Conservation (phyloP, 805 yeast genomes). For the Clavispora phyllophila region DNA sequence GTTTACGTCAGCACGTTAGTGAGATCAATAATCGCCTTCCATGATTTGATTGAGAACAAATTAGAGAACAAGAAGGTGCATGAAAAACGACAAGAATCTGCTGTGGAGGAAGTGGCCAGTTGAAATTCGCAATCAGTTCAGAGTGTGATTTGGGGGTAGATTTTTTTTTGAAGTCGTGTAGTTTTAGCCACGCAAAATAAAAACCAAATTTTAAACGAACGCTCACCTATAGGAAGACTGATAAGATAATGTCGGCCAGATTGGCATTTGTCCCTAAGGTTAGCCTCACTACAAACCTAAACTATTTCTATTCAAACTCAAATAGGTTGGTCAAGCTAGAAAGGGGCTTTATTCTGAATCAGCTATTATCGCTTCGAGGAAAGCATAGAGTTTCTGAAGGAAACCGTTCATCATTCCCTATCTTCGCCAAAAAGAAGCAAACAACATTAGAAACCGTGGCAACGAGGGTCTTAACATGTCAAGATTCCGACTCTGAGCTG, state of each 20-base stretch:
- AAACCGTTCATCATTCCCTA: neutral
- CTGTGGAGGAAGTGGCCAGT: neutral
- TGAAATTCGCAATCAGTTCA: neutral
- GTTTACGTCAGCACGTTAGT: slow-evolving; percentile 86
- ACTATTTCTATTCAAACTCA: slow-evolving; percentile 34
- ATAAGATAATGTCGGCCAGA: slow-evolving; percentile 15
- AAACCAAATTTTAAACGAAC: neutral
- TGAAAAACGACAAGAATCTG: slow-evolving; percentile 22
- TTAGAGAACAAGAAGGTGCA: slow-evolving; percentile 58
- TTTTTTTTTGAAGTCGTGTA: slow-evolving; percentile 8
- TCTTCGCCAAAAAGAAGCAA: neutral
- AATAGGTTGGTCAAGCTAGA: slow-evolving; percentile 24
- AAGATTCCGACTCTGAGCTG: slow-evolving; percentile 27
- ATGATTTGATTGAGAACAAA: slow-evolving; percentile 93
- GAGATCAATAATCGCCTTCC: slow-evolving; percentile 92
- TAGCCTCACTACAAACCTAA: slow-evolving; percentile 21
- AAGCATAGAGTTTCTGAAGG: slow-evolving; percentile 1
- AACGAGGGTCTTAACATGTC: slow-evolving; percentile 42
- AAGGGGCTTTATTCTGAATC: slow-evolving; percentile 33
- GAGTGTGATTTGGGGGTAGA: neutral
- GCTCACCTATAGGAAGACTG: neutral
- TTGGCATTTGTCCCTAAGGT: slow-evolving; percentile 17
- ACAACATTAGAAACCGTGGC: slow-evolving; percentile 36
- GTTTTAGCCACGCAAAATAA: slow-evolving; percentile 5
- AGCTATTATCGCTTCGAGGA: slow-evolving; percentile 13